phyloP scores from a whole-genome alignment of 73 alveolate species.

The Blepharisma japonicum region DNA sequence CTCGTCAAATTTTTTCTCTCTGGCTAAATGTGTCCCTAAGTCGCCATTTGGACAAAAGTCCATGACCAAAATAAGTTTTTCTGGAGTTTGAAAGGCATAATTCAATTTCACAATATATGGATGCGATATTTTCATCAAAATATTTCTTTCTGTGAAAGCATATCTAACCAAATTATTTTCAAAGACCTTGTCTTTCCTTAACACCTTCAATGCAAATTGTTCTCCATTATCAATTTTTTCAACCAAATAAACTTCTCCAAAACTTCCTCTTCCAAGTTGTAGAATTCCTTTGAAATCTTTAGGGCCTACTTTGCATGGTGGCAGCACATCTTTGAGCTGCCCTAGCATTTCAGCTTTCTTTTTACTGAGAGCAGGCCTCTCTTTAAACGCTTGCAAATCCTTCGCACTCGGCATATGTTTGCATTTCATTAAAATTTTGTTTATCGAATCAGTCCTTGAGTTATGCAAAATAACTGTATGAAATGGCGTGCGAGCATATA shows the following conservation, averaged over 20 bases:
- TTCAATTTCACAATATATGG: conserved; percentile 83
- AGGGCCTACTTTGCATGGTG: conserved; percentile 40
- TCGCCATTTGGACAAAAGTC: conserved; percentile 98
- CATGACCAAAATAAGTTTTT: conserved; percentile 85
- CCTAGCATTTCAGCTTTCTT: no score
- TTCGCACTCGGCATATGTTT: background rate
- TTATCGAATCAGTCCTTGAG: background rate
- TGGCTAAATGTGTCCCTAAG: conserved; percentile 79
- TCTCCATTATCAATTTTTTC: conserved; percentile 60
- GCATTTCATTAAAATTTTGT: background rate
- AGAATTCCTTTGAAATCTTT: conserved; percentile 54
- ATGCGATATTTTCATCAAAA: conserved; percentile 75
- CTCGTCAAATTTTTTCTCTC: conserved; percentile 75
- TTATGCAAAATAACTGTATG: background rate
- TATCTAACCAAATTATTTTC: conserved; percentile 79
- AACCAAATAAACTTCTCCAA: conserved; percentile 85
- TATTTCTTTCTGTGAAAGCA: conserved; percentile 79
- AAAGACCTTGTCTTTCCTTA: conserved; percentile 81
- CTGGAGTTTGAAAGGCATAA: conserved; percentile 91
- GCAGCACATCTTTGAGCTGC: background rate
- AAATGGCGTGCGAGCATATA: conserved; percentile 7
- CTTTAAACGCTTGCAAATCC: background rate
- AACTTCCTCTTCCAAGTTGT: conserved; percentile 81
- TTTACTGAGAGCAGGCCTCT: background rate
- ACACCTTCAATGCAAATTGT: conserved; percentile 82